Base-by-base conservation (phyloP, 2,329 filamentous ascomycete species). In the Botrytis squamosa region DNA sequence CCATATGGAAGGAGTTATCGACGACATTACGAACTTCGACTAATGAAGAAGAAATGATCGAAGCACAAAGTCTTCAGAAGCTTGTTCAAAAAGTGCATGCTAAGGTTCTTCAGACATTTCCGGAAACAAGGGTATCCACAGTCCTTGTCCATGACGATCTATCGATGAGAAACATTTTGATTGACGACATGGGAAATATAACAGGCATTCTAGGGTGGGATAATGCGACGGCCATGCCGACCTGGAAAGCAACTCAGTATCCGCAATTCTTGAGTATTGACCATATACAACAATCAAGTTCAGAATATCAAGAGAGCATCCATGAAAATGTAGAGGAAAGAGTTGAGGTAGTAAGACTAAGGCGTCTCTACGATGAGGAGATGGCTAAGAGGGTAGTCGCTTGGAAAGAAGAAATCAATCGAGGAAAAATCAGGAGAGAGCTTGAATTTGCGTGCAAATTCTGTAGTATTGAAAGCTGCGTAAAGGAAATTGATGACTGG, bases 401-500 rank as follows among this genome's bases (percentile, higher is more conserved):
- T 55, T 67, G 33, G 46, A 67, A 22, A 55, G 33, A 55, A 55
- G 46, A 55, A 14, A 29, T 55, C 2, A 38, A 22, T 29, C 65
- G 22, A 55, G 33, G 65, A 25, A 67, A 67, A 38, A 40, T 25
- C 0, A 67, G 52, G 65, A 38, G 65, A 36, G 65, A 55, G 29
- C 64, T 66, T 36, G 44, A 66, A 49, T 66, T n/a, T n/a, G 44
- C 65, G n/a, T 67, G 65, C 65, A 67, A 67, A 55, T 55, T 55
- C 29, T 67, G 33, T 40, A 20, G 46, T 55, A 29, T 67, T 14
- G 65, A 55, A 16, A 52, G 25, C n/a, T 67, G 44, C 22, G 14
- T 52, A 33, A 38, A 38, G 12, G 44, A 67, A n/a, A 67, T 67
- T 38, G 44, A 29, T 33, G 4, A 52, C 7, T 38, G 65, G 65